Evolutionary conservation across 2,329 filamentous ascomycete genomes (phyloP).

Genomic region (Colletotrichum scovillei): DNA sequence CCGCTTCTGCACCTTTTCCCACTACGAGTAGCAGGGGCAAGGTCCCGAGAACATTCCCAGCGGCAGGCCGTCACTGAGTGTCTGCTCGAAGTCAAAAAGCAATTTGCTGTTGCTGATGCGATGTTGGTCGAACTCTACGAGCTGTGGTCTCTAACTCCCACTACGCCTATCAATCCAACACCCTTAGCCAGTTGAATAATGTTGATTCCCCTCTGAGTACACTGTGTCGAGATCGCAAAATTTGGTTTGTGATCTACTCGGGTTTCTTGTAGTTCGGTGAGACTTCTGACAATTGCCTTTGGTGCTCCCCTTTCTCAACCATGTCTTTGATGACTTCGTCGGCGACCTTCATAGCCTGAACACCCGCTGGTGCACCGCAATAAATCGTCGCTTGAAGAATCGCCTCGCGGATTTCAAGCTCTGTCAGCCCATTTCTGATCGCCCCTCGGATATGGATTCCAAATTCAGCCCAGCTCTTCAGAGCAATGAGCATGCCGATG

Average conservation of each 20-base stretch:
- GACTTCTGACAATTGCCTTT: conserved; percentile 35
- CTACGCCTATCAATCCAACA: neutral
- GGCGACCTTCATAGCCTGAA: conserved; percentile 48
- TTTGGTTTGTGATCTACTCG: neutral
- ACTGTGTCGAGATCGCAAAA: no score
- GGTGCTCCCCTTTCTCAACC: conserved; percentile 41
- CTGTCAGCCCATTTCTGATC: conserved; percentile 69
- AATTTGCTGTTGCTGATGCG: conserved; percentile 19
- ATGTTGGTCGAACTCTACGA: conserved; percentile 11
- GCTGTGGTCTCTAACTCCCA: neutral
- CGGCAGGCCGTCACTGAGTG: conserved; percentile 37
- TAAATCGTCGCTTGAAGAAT: conserved; percentile 56
- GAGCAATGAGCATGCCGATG: conserved; percentile 71
- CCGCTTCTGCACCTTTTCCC: conserved; percentile 48
- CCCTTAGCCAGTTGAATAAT: neutral
- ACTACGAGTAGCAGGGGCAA: conserved; percentile 47
- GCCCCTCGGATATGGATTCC: conserved; percentile 71
- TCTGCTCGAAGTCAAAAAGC: conserved; percentile 24
- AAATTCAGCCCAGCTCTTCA: conserved; percentile 69
- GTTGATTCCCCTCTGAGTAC: neutral
- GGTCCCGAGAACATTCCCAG: conserved; percentile 40
- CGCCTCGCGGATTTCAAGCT: conserved; percentile 66
- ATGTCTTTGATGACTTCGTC: conserved; percentile 41
- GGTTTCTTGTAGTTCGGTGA: conserved; percentile 15
- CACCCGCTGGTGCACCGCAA: conserved; percentile 52